Base-by-base conservation (phyloP, 2,329 filamentous ascomycete species). In the Ophiostoma angusticollis region DNA sequence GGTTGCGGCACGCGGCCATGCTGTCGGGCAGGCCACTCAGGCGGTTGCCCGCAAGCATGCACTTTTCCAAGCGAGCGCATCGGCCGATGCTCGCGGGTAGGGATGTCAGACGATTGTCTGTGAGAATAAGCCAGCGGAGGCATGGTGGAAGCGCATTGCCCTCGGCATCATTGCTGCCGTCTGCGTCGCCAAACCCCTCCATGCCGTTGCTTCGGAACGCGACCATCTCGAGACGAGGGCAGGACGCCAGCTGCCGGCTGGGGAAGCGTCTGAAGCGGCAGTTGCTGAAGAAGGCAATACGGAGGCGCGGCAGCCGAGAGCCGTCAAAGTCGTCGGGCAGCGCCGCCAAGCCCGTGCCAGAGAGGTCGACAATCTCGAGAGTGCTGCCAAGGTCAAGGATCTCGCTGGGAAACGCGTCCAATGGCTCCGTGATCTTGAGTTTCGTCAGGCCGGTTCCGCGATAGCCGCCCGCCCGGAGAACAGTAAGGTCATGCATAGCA, bases 121-220 rank as follows among this genome's bases (percentile, higher is more conserved):
- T 68, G 11, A 70, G 51, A 37, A 68, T 66, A 28, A 69, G 51
- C 61, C 63, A 67, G n/a, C 63, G 55, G 14, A 69, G 52, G 9
- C 50, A 57, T 7, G 55, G 54, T 8, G 65, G 65, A 14, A 69
- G 50, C 1, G 44, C 48, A 23, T 54, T 52, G 42, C 64, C 62
- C 12, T 61, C 61, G 2, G 19, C 5, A 6, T 3, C 18, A 5
- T 32, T 13, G 30, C 34, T n/a, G n/a, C n/a, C n/a, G n/a, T n/a
- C n/a, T n/a, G n/a, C 52, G 43, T 66, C 62, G n/a, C 60, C 60
- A 19, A 68, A 53, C 6, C 47, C 46, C 6, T 46, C 46, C 63
- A 70, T 68, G 38, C 50, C 49, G 50, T 70, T 70, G 42, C 52
- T 52, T 16, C 63, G 63, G 44, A 69, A 68, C 5, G 62, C 64